Evolutionary conservation across 2,329 filamentous ascomycete genomes (phyloP).

Genomic region (Stagonosporopsis tanaceti): DNA sequence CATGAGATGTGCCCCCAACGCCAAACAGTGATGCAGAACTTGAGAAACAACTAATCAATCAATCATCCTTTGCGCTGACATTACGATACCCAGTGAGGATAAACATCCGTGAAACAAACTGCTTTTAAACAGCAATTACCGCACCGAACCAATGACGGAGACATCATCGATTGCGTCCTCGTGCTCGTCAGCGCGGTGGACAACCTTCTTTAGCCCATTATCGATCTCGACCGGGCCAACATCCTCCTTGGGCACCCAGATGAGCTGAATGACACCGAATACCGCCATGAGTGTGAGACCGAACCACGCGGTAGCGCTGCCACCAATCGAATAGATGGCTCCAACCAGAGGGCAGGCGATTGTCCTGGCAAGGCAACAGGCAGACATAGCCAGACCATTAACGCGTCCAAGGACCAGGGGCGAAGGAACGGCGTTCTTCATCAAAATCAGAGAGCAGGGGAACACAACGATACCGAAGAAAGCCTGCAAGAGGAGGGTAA

Average conservation of each 20-base stretch:
- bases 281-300: conserved; percentile 64
- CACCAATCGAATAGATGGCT: conserved; percentile 69
- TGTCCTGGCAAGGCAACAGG: conserved; percentile 73
- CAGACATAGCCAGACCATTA: conserved; percentile 72
- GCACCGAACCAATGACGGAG: conserved; percentile 38
- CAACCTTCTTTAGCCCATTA: conserved; percentile 42
- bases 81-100: conserved; percentile 1
- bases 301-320: conserved; percentile 69
- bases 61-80: neutral
- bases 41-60: neutral
- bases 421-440: conserved; percentile 75
- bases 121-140: conserved; percentile 21
- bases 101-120: neutral
- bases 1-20: conserved; percentile 22
- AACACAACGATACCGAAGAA: conserved; percentile 73
- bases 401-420: conserved; percentile 71
- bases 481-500: conserved; percentile 69
- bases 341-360: conserved; percentile 73
- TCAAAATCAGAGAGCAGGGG: conserved; percentile 74
- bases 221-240: conserved; percentile 42
- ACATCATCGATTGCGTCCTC: conserved; percentile 40
- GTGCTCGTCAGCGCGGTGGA: conserved; percentile 30
- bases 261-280: conserved; percentile 63
- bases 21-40: conserved; percentile 32
- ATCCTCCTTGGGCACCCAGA: conserved; percentile 62